Evolutionary conservation across 495 filamentous ascomycete genomes (phyloP).

Genomic region (Evernia prunastri): DNA sequence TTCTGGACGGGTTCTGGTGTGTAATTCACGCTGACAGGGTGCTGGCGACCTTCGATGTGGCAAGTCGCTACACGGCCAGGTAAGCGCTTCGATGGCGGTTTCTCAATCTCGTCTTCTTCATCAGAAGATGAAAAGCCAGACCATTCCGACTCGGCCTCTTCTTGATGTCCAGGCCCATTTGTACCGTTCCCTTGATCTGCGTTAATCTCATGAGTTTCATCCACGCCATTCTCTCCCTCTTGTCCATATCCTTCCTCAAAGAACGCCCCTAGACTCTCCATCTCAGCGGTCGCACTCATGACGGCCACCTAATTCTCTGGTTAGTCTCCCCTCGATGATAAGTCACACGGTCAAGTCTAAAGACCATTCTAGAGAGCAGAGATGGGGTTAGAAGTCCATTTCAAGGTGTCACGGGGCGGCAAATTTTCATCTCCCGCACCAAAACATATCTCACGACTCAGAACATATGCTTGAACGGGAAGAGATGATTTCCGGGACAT

Average conservation of each 20-base stretch:
- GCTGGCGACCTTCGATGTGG: slow-evolving; percentile 82
- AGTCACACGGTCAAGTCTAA: neutral
- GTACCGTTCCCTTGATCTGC: neutral
- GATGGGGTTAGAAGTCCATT: neutral
- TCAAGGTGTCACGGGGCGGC: neutral
- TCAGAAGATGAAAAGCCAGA: slow-evolving; percentile 22
- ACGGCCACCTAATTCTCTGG: slow-evolving; percentile 51
- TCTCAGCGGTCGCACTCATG: slow-evolving; percentile 95
- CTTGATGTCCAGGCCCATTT: slow-evolving; percentile 2
- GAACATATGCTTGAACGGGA: neutral
- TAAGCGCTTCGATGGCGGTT: neutral
- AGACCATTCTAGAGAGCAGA: neutral
- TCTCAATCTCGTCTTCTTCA: slow-evolving; percentile 13
- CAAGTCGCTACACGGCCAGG: slow-evolving; percentile 45
- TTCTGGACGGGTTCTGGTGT: slow-evolving; percentile 71
- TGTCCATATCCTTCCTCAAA: slow-evolving; percentile 48
- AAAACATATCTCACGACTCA: neutral
- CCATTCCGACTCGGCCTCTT: slow-evolving; percentile 23
- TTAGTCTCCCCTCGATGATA: neutral
- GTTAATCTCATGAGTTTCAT: neutral
- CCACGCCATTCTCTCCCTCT: slow-evolving; percentile 7
- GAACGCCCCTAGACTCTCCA: slow-evolving; percentile 68
- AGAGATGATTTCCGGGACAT: neutral
- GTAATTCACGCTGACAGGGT: slow-evolving; percentile 74
- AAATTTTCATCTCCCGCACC: neutral